These are phyloP conservation scores for Cordyceps cicadae DNA, from an alignment of 2,329 filamentous ascomycete species.

Conservation along the genomic window DNA sequence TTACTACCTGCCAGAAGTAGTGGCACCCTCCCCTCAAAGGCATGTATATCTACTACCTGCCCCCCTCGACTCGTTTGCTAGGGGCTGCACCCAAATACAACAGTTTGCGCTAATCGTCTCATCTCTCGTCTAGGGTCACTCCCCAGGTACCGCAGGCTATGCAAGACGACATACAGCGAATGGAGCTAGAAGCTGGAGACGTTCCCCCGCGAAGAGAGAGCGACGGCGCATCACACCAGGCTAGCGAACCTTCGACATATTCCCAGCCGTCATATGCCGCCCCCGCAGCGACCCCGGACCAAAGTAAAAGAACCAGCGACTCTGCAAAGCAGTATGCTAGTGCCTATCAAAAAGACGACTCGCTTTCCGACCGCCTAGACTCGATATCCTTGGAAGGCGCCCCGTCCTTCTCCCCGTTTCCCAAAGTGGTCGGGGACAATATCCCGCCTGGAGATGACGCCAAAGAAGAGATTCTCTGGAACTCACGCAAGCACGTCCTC, in stretches of 20 bases:
- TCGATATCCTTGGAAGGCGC: slow-evolving; percentile 41
- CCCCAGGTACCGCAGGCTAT: slow-evolving; percentile 95
- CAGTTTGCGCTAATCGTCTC: slow-evolving; percentile 8
- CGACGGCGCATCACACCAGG: slow-evolving; percentile 10
- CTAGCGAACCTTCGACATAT: slow-evolving; percentile 15
- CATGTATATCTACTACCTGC: slow-evolving; percentile 24
- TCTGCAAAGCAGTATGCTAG: slow-evolving; percentile 14
- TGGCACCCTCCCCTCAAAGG: slow-evolving; percentile 51
- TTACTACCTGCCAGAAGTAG: slow-evolving; percentile 53
- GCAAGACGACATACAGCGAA: slow-evolving; percentile 83
- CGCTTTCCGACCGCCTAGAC: slow-evolving; percentile 29
- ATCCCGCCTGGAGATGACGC: slow-evolving; percentile 91
- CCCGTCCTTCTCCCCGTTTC: slow-evolving; percentile 86
- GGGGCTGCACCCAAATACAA: neutral
- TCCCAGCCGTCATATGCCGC: slow-evolving; percentile 22
- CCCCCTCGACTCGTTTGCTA: neutral
- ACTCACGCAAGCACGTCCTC: slow-evolving; percentile 72
- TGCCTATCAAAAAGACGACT: slow-evolving; percentile 31
- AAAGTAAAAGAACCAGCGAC: neutral
- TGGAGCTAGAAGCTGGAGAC: slow-evolving; percentile 70
- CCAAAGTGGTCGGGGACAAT: slow-evolving; percentile 75
- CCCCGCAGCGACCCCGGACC: slow-evolving; percentile 30
- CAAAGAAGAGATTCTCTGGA: slow-evolving; percentile 82
- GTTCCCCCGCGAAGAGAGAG: slow-evolving; percentile 19
- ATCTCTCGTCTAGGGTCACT: slow-evolving; percentile 60